Evolutionary conservation across 345 rosid species (phyloP).

Genomic region (Cardamine occulta): DNA sequence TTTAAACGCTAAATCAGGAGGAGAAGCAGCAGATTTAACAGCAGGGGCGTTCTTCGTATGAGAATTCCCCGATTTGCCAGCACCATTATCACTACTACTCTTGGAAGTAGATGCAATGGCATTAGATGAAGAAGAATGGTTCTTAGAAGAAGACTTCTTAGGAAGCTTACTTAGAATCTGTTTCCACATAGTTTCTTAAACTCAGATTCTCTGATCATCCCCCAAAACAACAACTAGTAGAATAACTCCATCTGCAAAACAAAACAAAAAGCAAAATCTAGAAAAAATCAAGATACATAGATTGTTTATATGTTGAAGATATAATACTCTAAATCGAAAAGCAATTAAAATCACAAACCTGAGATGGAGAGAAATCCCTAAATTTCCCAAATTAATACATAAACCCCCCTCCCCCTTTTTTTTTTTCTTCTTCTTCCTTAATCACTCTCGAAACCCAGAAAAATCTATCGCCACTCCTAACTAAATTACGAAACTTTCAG

Average conservation of each 20-base stretch:
- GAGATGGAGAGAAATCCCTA: slow-evolving; percentile 32
- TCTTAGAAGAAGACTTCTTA: slow-evolving; percentile 68
- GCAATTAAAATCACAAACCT: slow-evolving; percentile 17
- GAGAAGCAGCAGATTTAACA: slow-evolving; percentile 47
- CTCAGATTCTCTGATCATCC: slow-evolving; percentile 32
- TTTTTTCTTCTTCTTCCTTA: slow-evolving; percentile 28
- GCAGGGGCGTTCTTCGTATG: slow-evolving; percentile 39
- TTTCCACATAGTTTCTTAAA: slow-evolving; percentile 59
- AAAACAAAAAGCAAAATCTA: background rate
- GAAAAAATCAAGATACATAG: background rate
- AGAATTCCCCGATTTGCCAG: slow-evolving; percentile 48
- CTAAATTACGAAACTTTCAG: slow-evolving; percentile 38
- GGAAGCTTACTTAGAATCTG: slow-evolving; percentile 89
- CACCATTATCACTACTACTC: slow-evolving; percentile 48
- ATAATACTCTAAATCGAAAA: background rate
- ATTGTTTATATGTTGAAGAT: background rate
- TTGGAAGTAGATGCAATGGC: slow-evolving; percentile 50
- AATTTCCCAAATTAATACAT: slow-evolving; percentile 37
- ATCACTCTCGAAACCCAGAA: slow-evolving; percentile 21
- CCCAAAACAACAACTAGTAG: slow-evolving; percentile 13
- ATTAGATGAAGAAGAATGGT: slow-evolving; percentile 45
- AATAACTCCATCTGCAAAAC: background rate
- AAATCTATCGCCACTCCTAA: slow-evolving; percentile 9
- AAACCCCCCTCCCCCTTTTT: slow-evolving; percentile 19
- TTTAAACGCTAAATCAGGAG: slow-evolving; percentile 40